A percentile compares a stretch with the other conserved stretches of the same genome.
phyloP scores from a whole-genome alignment of 352 stramenopile genomes.

The Blastocystis sp. region DNA sequence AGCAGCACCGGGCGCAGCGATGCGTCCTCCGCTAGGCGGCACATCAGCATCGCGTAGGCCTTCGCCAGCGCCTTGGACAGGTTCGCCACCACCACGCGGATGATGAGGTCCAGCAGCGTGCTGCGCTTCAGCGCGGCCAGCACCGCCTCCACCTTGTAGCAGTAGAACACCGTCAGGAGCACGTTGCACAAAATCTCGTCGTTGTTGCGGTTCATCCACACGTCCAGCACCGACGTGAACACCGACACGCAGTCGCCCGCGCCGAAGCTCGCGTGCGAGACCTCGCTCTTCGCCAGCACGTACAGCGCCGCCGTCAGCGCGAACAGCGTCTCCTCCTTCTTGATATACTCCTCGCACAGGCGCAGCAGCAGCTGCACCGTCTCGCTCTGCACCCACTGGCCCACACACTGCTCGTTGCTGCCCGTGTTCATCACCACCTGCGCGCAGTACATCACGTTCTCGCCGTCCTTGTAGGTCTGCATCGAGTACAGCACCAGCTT shows the following conservation, averaged over 20 bases:
- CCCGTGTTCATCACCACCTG: slow-evolving; percentile 39
- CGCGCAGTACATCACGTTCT: slow-evolving; percentile 50
- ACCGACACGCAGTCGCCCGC: slow-evolving; percentile 18
- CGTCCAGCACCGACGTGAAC: slow-evolving; percentile 18
- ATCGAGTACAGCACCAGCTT: slow-evolving; percentile 34
- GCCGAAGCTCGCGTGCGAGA: slow-evolving; percentile 31
- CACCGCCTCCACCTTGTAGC: slow-evolving; percentile 27
- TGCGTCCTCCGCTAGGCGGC: slow-evolving; percentile 51
- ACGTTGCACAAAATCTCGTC: slow-evolving; percentile 63
- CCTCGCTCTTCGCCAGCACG: slow-evolving; percentile 24
- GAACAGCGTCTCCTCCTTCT: slow-evolving; percentile 41
- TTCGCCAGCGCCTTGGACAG: slow-evolving; percentile 58
- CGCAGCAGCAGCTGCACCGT: slow-evolving; percentile 31
- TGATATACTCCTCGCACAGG: slow-evolving; percentile 40
- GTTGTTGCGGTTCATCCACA: slow-evolving; percentile 35
- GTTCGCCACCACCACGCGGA: slow-evolving; percentile 16
- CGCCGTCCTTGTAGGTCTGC: background rate
- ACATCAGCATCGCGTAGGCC: slow-evolving; percentile 47
- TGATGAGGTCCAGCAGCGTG: slow-evolving; percentile 41
- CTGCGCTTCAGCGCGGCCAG: slow-evolving; percentile 3
- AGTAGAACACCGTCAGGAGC: slow-evolving; percentile 23
- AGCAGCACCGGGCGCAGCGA: slow-evolving; percentile 46
- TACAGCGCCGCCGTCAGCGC: slow-evolving; percentile 47
- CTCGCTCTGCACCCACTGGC: slow-evolving; percentile 46
- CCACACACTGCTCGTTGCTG: slow-evolving; percentile 29